These are phyloP conservation scores for Funneliformis caledonium DNA, from an alignment of 371 early-diverging fungal species.

Conservation along the genomic window DNA sequence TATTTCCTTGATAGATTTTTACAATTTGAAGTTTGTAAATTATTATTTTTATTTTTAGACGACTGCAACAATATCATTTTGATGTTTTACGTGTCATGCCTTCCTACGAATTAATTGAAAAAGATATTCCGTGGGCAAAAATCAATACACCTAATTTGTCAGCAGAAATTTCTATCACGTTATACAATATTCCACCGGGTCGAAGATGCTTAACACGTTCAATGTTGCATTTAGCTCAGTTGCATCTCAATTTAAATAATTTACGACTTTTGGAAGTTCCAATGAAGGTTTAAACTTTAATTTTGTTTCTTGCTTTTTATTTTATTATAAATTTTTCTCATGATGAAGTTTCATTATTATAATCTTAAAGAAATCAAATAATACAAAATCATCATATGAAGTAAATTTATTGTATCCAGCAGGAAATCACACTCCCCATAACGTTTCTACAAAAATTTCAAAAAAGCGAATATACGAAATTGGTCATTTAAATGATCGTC, in stretches of 20 bases:
- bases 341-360: neutral
- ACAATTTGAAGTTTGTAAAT: neutral
- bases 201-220: slow-evolving; percentile 23
- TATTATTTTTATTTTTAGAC: slow-evolving; percentile 1
- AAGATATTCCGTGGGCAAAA: slow-evolving; percentile 32
- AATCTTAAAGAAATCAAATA: slow-evolving; percentile 6
- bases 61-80: slow-evolving; percentile 37
- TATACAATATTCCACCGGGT: slow-evolving; percentile 37
- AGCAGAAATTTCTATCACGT: slow-evolving; percentile 18
- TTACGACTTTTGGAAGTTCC: slow-evolving; percentile 38
- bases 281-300: slow-evolving; percentile 36
- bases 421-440: neutral
- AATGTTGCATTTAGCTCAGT: slow-evolving; percentile 39
- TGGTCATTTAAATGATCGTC: slow-evolving; percentile 22
- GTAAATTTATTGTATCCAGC: slow-evolving; percentile 33
- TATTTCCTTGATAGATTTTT: neutral
- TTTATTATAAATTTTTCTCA: neutral
- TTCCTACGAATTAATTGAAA: slow-evolving; percentile 9
- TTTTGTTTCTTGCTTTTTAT: neutral
- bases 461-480: slow-evolving; percentile 18
- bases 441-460: neutral
- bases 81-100: slow-evolving; percentile 39
- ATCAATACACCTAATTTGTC: slow-evolving; percentile 19
- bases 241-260: slow-evolving; percentile 28
- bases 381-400: slow-evolving; percentile 36